These are phyloP conservation scores for Orychophragmus violaceus DNA, from an alignment of 345 rosid species.

Conservation along the genomic window DNA sequence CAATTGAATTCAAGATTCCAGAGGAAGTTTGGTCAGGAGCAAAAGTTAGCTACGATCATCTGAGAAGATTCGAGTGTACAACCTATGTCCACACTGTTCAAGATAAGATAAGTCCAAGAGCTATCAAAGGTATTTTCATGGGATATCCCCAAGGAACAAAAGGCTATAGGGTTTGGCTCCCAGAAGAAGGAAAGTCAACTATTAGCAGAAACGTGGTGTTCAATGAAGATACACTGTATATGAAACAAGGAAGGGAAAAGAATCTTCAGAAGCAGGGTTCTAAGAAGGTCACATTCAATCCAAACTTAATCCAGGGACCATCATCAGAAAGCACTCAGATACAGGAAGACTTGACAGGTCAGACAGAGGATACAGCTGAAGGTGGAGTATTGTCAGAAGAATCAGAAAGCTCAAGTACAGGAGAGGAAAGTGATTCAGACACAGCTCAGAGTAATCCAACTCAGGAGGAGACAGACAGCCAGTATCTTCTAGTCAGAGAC, in stretches of 20 bases:
- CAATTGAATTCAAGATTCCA: neutral
- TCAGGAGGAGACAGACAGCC: no score
- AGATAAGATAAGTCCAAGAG: neutral
- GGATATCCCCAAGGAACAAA: neutral
- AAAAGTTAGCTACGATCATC: neutral
- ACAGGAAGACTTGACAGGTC: no score
- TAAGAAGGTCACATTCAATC: no score
- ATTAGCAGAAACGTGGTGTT: neutral
- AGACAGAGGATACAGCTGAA: no score
- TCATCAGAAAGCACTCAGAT: no score
- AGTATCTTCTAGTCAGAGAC: no score
- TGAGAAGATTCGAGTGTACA: neutral
- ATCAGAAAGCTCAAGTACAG: no score
- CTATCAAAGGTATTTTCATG: neutral
- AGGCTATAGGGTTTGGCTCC: neutral
- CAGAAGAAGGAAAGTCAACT: neutral
- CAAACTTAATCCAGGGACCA: no score
- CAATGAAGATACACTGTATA: neutral
- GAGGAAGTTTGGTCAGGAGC: neutral
- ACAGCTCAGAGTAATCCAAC: no score
- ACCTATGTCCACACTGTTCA: neutral
- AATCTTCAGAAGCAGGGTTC: no score
- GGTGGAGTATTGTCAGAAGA: no score
- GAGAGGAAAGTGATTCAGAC: no score
- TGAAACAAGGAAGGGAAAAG: neutral